phyloP scores from a whole-genome alignment of 768 basidiomycete species.

The Boletus vinaceobasis region DNA sequence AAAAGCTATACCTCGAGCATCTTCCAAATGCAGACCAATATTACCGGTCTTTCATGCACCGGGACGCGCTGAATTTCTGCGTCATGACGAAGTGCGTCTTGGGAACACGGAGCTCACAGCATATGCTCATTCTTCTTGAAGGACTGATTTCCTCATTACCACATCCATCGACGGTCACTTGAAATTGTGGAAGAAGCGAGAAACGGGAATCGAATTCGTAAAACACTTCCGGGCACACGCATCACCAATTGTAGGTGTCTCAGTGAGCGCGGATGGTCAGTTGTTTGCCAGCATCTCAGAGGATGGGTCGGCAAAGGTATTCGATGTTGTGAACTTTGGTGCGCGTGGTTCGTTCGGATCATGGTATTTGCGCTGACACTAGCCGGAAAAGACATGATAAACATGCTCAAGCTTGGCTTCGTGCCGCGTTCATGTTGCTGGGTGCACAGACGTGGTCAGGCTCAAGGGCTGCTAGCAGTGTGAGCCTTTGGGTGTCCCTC shows the following conservation, averaged over 20 bases:
- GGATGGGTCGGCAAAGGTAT: slow-evolving; percentile 90
- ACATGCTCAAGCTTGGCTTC: slow-evolving; percentile 89
- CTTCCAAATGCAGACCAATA: slow-evolving; percentile 91
- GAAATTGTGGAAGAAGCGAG: slow-evolving; percentile 99
- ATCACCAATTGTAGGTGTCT: slow-evolving; percentile 71
- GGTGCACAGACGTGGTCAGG: slow-evolving; percentile 89
- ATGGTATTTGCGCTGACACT: not conserved
- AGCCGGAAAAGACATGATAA: slow-evolving; percentile 84
- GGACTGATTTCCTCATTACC: slow-evolving; percentile 91
- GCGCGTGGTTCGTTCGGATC: slow-evolving; percentile 26
- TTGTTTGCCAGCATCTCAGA: slow-evolving; percentile 89
- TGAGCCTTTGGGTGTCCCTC: slow-evolving; percentile 40
- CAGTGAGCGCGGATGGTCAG: slow-evolving; percentile 88
- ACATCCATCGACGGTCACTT: slow-evolving; percentile 93
- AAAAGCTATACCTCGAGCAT: slow-evolving; percentile 88
- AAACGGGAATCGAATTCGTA: slow-evolving; percentile 93
- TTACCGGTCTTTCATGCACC: slow-evolving; percentile 97
- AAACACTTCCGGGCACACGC: slow-evolving; percentile 97
- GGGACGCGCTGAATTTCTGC: slow-evolving; percentile 85
- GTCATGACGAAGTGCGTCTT: slow-evolving; percentile 77
- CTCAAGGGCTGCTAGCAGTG: slow-evolving; percentile 86
- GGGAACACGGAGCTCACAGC: too few relatives aligned
- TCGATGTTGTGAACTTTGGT: slow-evolving; percentile 99
- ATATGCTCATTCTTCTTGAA: slow-evolving; percentile 31
- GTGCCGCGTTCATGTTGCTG: slow-evolving; percentile 89